Evolutionary conservation across 208 protist genomes (phyloP).

Genomic region (Herpetomonas tarakana): DNA sequence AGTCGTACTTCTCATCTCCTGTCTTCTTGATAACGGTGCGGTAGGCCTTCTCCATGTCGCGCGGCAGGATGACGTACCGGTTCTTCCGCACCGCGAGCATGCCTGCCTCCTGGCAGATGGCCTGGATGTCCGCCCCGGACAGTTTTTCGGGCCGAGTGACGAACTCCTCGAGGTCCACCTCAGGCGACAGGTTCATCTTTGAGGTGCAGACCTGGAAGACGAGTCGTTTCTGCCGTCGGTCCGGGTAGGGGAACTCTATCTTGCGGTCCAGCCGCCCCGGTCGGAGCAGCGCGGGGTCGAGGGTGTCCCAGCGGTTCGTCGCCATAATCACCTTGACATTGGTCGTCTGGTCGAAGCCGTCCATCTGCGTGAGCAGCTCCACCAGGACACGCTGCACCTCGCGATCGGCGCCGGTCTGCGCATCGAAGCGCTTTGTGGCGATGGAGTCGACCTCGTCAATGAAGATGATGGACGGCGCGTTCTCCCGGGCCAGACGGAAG

Average conservation of each 20-base stretch:
- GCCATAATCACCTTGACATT: slow-evolving; percentile 99
- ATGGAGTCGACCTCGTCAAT: slow-evolving; percentile 99
- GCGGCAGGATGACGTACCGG: slow-evolving; percentile 98
- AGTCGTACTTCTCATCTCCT: slow-evolving; percentile 79
- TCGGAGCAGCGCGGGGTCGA: slow-evolving; percentile 99
- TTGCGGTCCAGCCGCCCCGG: slow-evolving; percentile 97
- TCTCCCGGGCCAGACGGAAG: slow-evolving; percentile 98
- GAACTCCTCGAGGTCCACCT: slow-evolving; percentile 98
- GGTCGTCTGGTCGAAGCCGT: slow-evolving; percentile 99
- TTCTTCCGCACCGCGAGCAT: slow-evolving; percentile 99
- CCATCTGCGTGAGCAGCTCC: slow-evolving; percentile 99
- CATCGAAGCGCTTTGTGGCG: slow-evolving; percentile 99
- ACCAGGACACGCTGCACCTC: slow-evolving; percentile 99
- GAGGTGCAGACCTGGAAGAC: slow-evolving; percentile 98
- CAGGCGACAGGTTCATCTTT: slow-evolving; percentile 98
- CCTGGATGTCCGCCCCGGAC: slow-evolving; percentile 97
- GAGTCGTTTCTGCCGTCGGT: slow-evolving; percentile 98
- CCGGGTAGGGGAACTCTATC: slow-evolving; percentile 99
- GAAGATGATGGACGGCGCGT: slow-evolving; percentile 99
- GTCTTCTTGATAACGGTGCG: slow-evolving; percentile 84
- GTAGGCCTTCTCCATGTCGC: slow-evolving; percentile 99
- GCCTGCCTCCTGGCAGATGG: slow-evolving; percentile 98
- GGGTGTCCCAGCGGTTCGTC: slow-evolving; percentile 99
- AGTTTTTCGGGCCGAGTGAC: slow-evolving; percentile 98
- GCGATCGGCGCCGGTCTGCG: slow-evolving; percentile 98